Base-by-base conservation (phyloP, 2,329 filamentous ascomycete genomes). In the Chaetothyriales sp. region DNA sequence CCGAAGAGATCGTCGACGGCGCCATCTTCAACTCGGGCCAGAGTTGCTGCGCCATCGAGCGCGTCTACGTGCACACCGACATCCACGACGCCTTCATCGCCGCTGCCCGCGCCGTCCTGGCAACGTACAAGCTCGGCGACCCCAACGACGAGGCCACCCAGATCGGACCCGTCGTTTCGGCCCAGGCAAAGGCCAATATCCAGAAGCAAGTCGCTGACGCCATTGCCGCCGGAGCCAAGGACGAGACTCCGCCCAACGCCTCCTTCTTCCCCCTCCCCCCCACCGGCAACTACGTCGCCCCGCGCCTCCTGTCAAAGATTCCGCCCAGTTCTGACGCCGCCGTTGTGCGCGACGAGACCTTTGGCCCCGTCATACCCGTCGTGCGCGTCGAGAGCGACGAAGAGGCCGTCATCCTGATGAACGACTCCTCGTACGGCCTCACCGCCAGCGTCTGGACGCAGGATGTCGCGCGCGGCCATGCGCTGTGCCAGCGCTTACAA, bases 21-120 rank as follows among this genome's bases (percentile, higher is more conserved):
- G 83, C 89, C n/a, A 75, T 97, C 52, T 97, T 97, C 76, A 97
- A 97, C 72, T 95, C 89, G 49, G 90, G 90, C n/a, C 90, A 97
- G 73, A 94, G 88, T 66, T 97, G 90, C 74, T 97, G 90, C 70
- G 86, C 88, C 20, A 76, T 97, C 50, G 90, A 97, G 71, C 78
- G 90, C 33, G 81, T 97, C 18, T 97, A 97, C 63, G 89, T 97
- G 4, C 82, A 92, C 62, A 84, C 86, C 64, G 82, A 79, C 60
- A 80, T 97, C 48, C 82, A 95, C 66, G 88, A 94, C 62, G 71
- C 78, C 10, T 95, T 97, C 62, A 76, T 95, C 49, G 74, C 80
- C 49, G 86, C 85, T 4, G 76, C 87, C 10, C 86, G 92, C 67
- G 82, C 83, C 52, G 87, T 95, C 6, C 77, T 97, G 6, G 77